Evolutionary conservation across 2,329 filamentous ascomycete species (phyloP).

Genomic region (Xylaria sp.): DNA sequence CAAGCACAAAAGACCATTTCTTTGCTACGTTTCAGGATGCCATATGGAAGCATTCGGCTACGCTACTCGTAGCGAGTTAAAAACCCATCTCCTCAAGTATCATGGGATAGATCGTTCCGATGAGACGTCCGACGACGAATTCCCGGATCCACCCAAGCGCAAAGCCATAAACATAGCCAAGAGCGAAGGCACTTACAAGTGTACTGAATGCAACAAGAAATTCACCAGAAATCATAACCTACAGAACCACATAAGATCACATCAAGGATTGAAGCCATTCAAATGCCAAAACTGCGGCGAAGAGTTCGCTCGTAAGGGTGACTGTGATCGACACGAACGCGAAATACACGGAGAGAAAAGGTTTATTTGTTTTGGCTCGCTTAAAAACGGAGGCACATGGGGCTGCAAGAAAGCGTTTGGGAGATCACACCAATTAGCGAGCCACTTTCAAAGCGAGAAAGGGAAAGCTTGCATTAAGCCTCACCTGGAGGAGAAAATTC

Average conservation of each 20-base stretch:
- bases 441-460: slow-evolving; percentile 29
- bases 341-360: slow-evolving; percentile 28
- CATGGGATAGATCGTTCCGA: slow-evolving; percentile 31
- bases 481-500: slow-evolving; percentile 21
- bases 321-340: slow-evolving; percentile 30
- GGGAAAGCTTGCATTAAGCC: slow-evolving; percentile 31
- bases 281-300: slow-evolving; percentile 27
- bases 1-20: slow-evolving; percentile 44
- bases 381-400: slow-evolving; percentile 33
- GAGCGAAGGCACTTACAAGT: slow-evolving; percentile 18
- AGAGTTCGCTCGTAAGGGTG: slow-evolving; percentile 27
- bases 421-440: slow-evolving; percentile 31
- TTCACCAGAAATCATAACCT: slow-evolving; percentile 34
- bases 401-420: slow-evolving; percentile 32
- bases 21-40: slow-evolving; percentile 44
- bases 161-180: slow-evolving; percentile 4
- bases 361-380: slow-evolving; percentile 30
- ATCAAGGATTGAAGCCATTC: slow-evolving; percentile 29
- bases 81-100: slow-evolving; percentile 38
- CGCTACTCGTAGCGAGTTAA: slow-evolving; percentile 41
- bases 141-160: slow-evolving; percentile 27
- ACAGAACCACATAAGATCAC: slow-evolving; percentile 29
- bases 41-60: slow-evolving; percentile 43
- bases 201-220: slow-evolving; percentile 28
- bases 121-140: slow-evolving; percentile 22